Evolutionary conservation across 305 asterid genomes (phyloP), one percentile per base, ranked within the genome.

Genomic region (Solanum aculeatissimum): DNA sequence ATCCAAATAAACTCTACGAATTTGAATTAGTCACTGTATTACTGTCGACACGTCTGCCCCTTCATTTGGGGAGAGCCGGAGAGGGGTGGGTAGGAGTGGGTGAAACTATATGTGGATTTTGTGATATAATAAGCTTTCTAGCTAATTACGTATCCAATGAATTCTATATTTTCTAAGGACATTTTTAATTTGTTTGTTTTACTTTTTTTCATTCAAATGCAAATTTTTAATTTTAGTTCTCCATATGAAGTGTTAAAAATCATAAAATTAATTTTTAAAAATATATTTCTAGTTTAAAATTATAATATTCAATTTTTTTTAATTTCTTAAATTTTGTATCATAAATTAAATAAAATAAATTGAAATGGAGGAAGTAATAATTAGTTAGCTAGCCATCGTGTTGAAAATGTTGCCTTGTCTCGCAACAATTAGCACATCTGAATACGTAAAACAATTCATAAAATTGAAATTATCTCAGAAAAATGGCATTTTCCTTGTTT

Each of bases 281-380:
- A 40, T 0, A 40, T 40, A 40, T 40, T 8, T 40, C 7, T 40
- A 40, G 2, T 40, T 40, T 8, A 40, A 40, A 8, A 40, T 7
- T 7, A 38, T 38, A 38, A 4, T 4, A 38, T 38, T 38, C 2
- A 38, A 38, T 40, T 2, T 57, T 57, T 27, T 7, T 6, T 19
- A 57, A 57, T n/a, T n/a, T 57, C 3, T n/a, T 57, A 57, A n/a
- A 57, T 8, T 57, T 0, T 12, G 3, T 57, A 14, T 0, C 3
- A 4, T 7, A 3, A 54, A 54, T 54, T 0, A 54, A 11, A 55
- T 2, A 19, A 19, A 19, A 55, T 4, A 55, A 55, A 19, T 8
- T 19, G 8, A 55, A 54, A 19, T 7, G 21, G 6, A 18, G 8
- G 19, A 18, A 54, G 0, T 18, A 0, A 7, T 54, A 18, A 7